These are phyloP conservation scores for Panus rudis DNA, from an alignment of 768 basidiomycete species.

Conservation along the genomic window DNA sequence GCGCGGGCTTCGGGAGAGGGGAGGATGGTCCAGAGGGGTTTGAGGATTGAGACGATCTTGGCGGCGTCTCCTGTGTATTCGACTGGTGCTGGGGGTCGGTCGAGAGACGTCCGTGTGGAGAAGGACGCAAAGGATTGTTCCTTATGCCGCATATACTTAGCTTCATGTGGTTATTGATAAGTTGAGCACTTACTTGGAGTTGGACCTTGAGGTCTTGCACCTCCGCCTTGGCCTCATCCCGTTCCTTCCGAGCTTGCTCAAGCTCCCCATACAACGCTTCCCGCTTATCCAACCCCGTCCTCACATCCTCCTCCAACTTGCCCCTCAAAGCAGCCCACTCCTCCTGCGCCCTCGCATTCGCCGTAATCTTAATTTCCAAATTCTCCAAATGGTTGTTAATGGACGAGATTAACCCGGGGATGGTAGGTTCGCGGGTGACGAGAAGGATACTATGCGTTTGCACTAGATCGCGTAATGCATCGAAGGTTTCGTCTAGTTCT, in stretches of 20 bases:
- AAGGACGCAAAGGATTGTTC: not conserved
- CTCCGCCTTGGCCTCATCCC: slow-evolving; percentile 20
- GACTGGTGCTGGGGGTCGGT: slow-evolving; percentile 20
- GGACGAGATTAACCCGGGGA: slow-evolving; percentile 19
- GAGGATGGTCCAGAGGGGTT: slow-evolving; percentile 72
- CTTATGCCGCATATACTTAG: not conserved
- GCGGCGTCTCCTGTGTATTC: slow-evolving; percentile 38
- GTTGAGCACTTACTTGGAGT: slow-evolving; percentile 36
- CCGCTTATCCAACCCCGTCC: slow-evolving; percentile 14
- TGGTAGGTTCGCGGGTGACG: slow-evolving; percentile 25
- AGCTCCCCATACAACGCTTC: slow-evolving; percentile 15
- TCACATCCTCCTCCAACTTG: slow-evolving; percentile 17
- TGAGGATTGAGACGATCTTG: slow-evolving; percentile 54
- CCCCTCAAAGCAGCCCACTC: slow-evolving; percentile 13
- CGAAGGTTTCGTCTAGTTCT: slow-evolving; percentile 44
- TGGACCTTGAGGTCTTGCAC: slow-evolving; percentile 30
- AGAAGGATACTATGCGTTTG: slow-evolving; percentile 52
- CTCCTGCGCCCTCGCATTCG: slow-evolving; percentile 14
- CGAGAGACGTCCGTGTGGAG: slow-evolving; percentile 1
- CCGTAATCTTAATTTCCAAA: slow-evolving; percentile 14
- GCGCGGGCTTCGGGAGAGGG: slow-evolving; percentile 82
- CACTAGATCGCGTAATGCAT: slow-evolving; percentile 43
- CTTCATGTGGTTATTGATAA: too few relatives aligned
- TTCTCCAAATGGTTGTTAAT: slow-evolving; percentile 23
- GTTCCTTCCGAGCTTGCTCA: slow-evolving; percentile 16